A percentile compares a stretch with the other conserved stretches of the same genome.
phyloP scores from a whole-genome alignment of 345 rosid genomes.

The Gossypium longicalyx region DNA sequence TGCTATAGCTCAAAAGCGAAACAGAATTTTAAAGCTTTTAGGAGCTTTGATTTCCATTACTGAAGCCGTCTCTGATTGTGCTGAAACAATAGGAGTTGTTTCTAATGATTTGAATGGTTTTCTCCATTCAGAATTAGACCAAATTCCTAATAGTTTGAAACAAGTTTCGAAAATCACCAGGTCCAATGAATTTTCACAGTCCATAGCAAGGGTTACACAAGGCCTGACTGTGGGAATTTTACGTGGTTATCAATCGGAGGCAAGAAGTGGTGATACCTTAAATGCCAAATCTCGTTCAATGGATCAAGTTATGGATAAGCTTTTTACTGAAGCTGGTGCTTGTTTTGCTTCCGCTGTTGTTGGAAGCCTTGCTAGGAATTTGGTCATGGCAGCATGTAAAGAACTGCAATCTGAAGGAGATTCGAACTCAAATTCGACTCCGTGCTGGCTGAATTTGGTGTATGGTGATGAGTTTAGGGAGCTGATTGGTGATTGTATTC shows the following conservation, averaged over 20 bases:
- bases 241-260: constrained; percentile 35
- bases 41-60: constrained; percentile 48
- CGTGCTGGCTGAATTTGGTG: constrained; percentile 42
- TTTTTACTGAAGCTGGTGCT: constrained; percentile 55
- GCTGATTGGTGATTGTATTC: constrained; percentile 66
- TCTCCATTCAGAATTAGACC: constrained; percentile 60
- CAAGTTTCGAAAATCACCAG: constrained; percentile 58
- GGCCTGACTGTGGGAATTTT: constrained; percentile 51
- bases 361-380: constrained; percentile 77
- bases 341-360: constrained; percentile 75
- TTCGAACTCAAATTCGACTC: constrained; percentile 12
- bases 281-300: constrained; percentile 34
- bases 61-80: constrained; percentile 57
- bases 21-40: constrained; percentile 42
- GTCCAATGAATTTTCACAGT: constrained; percentile 53
- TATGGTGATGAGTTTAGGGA: constrained; percentile 41
- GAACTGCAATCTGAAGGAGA: constrained; percentile 8
- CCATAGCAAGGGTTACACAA: constrained; percentile 39
- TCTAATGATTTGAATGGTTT: constrained; percentile 51
- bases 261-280: constrained; percentile 17
- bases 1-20: constrained; percentile 43
- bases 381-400: constrained; percentile 43
- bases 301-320: constrained; percentile 57
- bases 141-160: constrained; percentile 62
- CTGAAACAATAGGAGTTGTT: constrained; percentile 44